A percentile compares a stretch with the other conserved stretches of the same genome.
Conservation (phyloP, 2,329 filamentous ascomycete genomes). For the Ophiosphaerella herpotricha region DNA sequence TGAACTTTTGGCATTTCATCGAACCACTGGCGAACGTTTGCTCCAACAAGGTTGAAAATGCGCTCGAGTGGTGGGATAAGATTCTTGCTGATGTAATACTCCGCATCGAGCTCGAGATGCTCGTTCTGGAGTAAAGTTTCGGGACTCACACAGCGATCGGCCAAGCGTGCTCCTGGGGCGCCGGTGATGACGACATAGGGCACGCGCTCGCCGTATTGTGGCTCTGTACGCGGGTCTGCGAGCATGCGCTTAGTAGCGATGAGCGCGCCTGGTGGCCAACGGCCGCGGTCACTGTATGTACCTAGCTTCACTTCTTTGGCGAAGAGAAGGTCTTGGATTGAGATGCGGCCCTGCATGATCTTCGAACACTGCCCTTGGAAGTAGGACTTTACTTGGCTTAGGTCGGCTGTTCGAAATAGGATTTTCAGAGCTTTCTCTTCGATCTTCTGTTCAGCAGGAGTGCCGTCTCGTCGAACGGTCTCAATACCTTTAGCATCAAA, state of each 20-base stretch:
- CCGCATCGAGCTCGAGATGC: conserved; percentile 81
- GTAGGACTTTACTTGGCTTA: conserved; percentile 86
- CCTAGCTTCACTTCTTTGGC: conserved; percentile 89
- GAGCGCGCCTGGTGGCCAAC: conserved; percentile 82
- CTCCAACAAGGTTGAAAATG: conserved; percentile 95
- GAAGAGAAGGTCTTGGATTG: conserved; percentile 95
- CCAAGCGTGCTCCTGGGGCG: conserved; percentile 80
- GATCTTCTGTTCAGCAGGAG: conserved; percentile 93
- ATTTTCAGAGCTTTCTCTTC: conserved; percentile 89
- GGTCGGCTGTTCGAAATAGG: conserved; percentile 85
- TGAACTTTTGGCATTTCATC: conserved; percentile 95
- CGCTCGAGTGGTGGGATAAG: conserved; percentile 92
- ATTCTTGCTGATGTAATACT: conserved; percentile 97
- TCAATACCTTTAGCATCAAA: conserved; percentile 99
- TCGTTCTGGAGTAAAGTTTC: conserved; percentile 79
- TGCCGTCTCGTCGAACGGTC: conserved; percentile 92
- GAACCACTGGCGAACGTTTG: conserved; percentile 88
- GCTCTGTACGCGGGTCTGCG: conserved; percentile 81
- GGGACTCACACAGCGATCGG: conserved; percentile 88
- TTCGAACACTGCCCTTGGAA: conserved; percentile 90
- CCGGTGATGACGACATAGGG: conserved; percentile 93
- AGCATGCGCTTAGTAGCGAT: conserved; percentile 88
- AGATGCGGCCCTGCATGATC: conserved; percentile 86
- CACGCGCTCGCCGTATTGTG: conserved; percentile 92
- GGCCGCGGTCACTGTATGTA: conserved; percentile 80